Evolutionary conservation across 116 monocot genomes (phyloP).

Genomic region (Phalaenopsis hybrid): DNA sequence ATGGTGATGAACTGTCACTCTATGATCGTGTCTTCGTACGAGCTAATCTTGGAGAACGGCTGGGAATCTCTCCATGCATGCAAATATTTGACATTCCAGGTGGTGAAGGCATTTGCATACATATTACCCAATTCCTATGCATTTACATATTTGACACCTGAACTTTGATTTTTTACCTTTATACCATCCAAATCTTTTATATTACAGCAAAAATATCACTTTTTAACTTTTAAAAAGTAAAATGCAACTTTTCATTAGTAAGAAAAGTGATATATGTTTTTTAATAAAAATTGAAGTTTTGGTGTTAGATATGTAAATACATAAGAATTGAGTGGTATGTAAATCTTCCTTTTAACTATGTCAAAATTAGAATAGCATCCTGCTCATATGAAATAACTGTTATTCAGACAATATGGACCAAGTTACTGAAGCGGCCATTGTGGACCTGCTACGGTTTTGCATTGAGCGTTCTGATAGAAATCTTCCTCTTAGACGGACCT

Average conservation of each 20-base stretch:
- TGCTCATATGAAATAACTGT: neutral
- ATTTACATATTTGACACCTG: too few species aligned
- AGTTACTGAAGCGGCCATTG: constrained; percentile 35
- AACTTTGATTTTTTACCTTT: too few species aligned
- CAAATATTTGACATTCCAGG: constrained; percentile 76
- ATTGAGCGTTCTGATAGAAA: constrained; percentile 60
- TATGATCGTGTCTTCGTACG: constrained; percentile 32
- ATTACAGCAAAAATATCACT: too few species aligned
- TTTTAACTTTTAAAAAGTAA: too few species aligned
- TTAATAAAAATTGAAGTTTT: too few species aligned
- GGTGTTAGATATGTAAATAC: too few species aligned
- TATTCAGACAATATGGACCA: constrained; percentile 28
- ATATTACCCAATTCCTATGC: too few species aligned
- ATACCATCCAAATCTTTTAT: too few species aligned
- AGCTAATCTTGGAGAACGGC: constrained; percentile 28
- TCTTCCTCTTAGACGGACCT: constrained; percentile 28
- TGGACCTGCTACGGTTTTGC: constrained; percentile 49
- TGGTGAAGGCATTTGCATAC: neutral
- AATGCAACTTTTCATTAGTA: too few species aligned
- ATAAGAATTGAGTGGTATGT: neutral
- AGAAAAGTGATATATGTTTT: too few species aligned
- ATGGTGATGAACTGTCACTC: constrained; percentile 53
- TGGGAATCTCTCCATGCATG: constrained; percentile 40
- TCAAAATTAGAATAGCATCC: neutral
- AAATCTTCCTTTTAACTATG: neutral